phyloP scores from a whole-genome alignment of 2,329 filamentous ascomycete genomes.

The Ceratocystis albifundus region DNA sequence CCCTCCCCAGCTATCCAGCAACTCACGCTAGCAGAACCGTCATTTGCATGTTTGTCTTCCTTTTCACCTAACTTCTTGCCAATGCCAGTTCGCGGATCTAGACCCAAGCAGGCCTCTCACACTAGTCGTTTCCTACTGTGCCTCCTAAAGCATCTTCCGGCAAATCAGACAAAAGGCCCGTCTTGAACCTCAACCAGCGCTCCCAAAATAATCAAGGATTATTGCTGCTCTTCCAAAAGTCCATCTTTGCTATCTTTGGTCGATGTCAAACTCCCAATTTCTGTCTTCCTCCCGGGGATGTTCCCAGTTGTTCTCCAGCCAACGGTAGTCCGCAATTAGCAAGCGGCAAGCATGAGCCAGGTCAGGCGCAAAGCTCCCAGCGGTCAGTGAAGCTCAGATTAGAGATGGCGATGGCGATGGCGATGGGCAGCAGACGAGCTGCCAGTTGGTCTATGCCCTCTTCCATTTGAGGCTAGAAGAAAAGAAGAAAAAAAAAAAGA shows the following conservation, averaged over 20 bases:
- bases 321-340: conserved; percentile 12
- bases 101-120: neutral
- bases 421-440: neutral
- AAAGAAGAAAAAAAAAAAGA: neutral
- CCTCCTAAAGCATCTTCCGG: neutral
- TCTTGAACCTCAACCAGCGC: neutral
- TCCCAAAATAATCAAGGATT: neutral
- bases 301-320: conserved; percentile 5
- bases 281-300: neutral
- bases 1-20: no score
- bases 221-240: neutral
- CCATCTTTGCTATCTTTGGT: conserved; percentile 3
- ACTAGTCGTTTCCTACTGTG: neutral
- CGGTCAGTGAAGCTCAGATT: conserved; percentile 12
- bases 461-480: neutral
- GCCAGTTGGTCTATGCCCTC: conserved; percentile 1
- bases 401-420: neutral
- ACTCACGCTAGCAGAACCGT: no score
- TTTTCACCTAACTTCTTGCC: no score
- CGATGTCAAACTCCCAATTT: neutral
- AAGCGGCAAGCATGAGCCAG: conserved; percentile 12
- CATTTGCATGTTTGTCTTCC: no score
- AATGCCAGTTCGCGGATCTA: no score
- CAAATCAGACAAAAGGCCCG: conserved; percentile 11
- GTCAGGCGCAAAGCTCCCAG: conserved; percentile 6